Base-by-base conservation (phyloP, 2,329 filamentous ascomycete species). In the Emericellopsis atlantica region DNA sequence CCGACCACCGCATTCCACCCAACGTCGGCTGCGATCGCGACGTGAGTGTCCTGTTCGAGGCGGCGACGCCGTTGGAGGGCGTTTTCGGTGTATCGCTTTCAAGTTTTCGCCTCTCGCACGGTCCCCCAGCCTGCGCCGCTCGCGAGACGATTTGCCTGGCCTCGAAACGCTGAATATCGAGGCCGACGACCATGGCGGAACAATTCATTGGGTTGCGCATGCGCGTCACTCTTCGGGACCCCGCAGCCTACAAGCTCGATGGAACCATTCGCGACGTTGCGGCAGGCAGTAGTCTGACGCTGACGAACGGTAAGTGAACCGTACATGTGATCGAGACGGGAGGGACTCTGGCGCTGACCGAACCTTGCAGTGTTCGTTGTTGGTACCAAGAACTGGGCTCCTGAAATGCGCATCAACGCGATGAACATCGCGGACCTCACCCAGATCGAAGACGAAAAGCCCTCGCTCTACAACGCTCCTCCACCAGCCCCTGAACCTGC, bases 141-240 rank as follows among this genome's bases (percentile, higher is more conserved):
- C 26, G 6, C 26, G 9, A 29, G 26, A 29, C 26, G 26, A 29
- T 6, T 29, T 29, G 4, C 3, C 9, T 9, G 6, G 26, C 8
- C 8, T 9, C 26, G 12, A 29, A 29, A 9, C 9, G 26, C 26
- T 29, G 26, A 29, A 29, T 4, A 9, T 2, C 26, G 6, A 29
- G n/a, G 37, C 10, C 18, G 29, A 21, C 35, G 41, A 55, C 34
- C 34, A 64, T 64, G 61, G 77, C 80, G 38, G 69, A 70, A 44
- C 70, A 78, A 54, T 87, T 90, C 57, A 77, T 86, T 53, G 85
- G 85, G 46, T 73, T 85, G 58, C 78, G 81, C 45, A 85, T 92
- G 62, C 65, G 78, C 45, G 79, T 92, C 52, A 81, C 80, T 31
- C 70, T 92, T 47, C 74, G 72, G 51, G 68, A 76, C 44, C 81